Percentiles rank a stretch among this genome's conserved stretches.
These are phyloP conservation scores for Naematelia aurantialba DNA, from an alignment of 768 basidiomycete genomes.

Conservation along the genomic window DNA sequence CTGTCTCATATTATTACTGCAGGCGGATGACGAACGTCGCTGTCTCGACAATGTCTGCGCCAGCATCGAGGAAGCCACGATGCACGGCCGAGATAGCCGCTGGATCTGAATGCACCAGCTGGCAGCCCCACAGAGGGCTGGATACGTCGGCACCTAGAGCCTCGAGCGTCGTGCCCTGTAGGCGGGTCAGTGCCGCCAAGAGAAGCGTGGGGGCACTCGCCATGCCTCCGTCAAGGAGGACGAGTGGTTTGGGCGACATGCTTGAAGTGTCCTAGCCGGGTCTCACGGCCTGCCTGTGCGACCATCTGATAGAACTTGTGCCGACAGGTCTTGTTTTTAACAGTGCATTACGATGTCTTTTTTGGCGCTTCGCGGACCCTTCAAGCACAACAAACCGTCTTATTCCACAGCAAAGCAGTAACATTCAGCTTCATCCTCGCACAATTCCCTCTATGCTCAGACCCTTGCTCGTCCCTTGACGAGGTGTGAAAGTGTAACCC, in stretches of 20 bases:
- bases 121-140: conserved; percentile 68
- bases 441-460: too few relatives aligned
- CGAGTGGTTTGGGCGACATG: background rate
- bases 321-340: too few relatives aligned
- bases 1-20: too few relatives aligned
- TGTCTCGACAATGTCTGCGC: conserved; percentile 65
- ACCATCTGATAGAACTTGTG: too few relatives aligned
- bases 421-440: too few relatives aligned
- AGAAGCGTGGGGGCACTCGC: background rate
- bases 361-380: too few relatives aligned
- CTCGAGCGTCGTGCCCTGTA: conserved; percentile 46
- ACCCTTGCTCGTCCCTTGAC: too few relatives aligned
- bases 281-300: background rate
- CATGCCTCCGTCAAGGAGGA: background rate
- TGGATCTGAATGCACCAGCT: conserved; percentile 59
- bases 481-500: too few relatives aligned
- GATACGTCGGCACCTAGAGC: conserved; percentile 29
- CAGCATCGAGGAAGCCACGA: conserved; percentile 62
- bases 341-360: too few relatives aligned
- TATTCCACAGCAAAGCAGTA: too few relatives aligned
- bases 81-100: conserved; percentile 61
- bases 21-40: conserved; percentile 68
- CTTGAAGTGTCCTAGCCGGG: background rate
- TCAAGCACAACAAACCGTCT: too few relatives aligned
- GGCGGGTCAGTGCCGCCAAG: background rate